Percentiles rank a stretch among this genome's conserved stretches.
Conservation (phyloP, 2,329 filamentous ascomycete genomes). For the Exophiala calicioides region DNA sequence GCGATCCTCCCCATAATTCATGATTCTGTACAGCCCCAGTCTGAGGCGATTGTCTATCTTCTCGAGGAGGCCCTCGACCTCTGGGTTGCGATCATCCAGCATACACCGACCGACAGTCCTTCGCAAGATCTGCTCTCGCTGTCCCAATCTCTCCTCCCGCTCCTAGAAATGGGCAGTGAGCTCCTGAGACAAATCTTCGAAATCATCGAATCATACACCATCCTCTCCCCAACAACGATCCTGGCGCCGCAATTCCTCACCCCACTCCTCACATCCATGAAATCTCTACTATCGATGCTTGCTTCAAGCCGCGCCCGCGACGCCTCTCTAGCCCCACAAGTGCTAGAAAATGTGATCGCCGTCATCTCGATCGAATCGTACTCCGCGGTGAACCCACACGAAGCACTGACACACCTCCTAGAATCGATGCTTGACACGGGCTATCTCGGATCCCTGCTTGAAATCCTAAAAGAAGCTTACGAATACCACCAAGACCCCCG, state of each 20-base stretch:
- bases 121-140: constrained; percentile 64
- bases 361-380: constrained; percentile 24
- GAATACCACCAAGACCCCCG: constrained; percentile 79
- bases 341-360: constrained; percentile 44
- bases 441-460: constrained; percentile 50
- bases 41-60: constrained; percentile 74
- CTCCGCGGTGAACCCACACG: constrained; percentile 38
- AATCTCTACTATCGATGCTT: constrained; percentile 28
- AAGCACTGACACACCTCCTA: constrained; percentile 51
- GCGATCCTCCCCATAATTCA: constrained; percentile 80
- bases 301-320: constrained; percentile 31
- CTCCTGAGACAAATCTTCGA: constrained; percentile 63
- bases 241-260: constrained; percentile 45
- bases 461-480: constrained; percentile 66
- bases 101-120: constrained; percentile 62
- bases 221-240: constrained; percentile 58
- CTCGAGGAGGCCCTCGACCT: constrained; percentile 90
- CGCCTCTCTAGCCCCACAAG: constrained; percentile 40
- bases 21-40: constrained; percentile 74
- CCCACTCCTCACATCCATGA: constrained; percentile 40
- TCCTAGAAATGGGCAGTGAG: constrained; percentile 67
- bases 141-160: constrained; percentile 62
- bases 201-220: constrained; percentile 69
- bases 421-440: constrained; percentile 49
- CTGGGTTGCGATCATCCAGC: constrained; percentile 73